phyloP scores from a whole-genome alignment of 331 rosid genomes.

The Malus hybrid region DNA sequence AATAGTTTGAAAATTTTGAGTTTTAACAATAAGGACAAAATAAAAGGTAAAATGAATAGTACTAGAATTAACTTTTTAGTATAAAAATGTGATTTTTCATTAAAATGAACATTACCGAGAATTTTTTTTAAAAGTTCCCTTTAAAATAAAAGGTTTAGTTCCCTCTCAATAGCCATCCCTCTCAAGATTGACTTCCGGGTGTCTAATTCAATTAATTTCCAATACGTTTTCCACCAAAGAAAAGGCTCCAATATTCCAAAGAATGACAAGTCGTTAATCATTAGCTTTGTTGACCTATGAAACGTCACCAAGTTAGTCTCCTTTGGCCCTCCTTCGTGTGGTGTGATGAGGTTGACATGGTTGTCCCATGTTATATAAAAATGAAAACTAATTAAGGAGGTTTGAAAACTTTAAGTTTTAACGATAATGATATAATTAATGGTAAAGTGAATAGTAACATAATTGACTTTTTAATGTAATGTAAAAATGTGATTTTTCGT shows the following conservation, averaged over 20 bases:
- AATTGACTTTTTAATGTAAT: too few species aligned
- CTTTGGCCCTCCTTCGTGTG: not conserved
- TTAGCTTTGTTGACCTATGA: slow-evolving; percentile 41
- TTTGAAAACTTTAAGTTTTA: too few species aligned
- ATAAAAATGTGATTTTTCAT: too few species aligned
- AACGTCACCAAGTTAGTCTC: slow-evolving; percentile 25
- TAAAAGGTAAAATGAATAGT: too few species aligned
- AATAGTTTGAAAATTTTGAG: too few species aligned
- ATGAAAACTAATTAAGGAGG: not conserved
- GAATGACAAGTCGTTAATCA: slow-evolving; percentile 28
- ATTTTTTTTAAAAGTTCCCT: too few species aligned
- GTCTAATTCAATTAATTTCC: slow-evolving; percentile 1
- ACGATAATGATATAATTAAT: too few species aligned
- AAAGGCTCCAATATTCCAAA: slow-evolving; percentile 24
- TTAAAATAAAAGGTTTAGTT: slow-evolving; percentile 7
- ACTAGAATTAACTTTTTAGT: too few species aligned
- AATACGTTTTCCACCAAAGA: slow-evolving; percentile 21
- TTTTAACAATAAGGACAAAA: too few species aligned
- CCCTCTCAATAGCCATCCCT: slow-evolving; percentile 15
- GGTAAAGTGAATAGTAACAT: too few species aligned
- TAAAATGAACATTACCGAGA: too few species aligned
- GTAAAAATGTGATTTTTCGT: too few species aligned
- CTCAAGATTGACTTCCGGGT: slow-evolving; percentile 37
- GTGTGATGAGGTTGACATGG: not conserved
- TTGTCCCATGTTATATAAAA: not conserved